Conservation (phyloP, 2,329 filamentous ascomycete species). For the Metarhizium brunneum region DNA sequence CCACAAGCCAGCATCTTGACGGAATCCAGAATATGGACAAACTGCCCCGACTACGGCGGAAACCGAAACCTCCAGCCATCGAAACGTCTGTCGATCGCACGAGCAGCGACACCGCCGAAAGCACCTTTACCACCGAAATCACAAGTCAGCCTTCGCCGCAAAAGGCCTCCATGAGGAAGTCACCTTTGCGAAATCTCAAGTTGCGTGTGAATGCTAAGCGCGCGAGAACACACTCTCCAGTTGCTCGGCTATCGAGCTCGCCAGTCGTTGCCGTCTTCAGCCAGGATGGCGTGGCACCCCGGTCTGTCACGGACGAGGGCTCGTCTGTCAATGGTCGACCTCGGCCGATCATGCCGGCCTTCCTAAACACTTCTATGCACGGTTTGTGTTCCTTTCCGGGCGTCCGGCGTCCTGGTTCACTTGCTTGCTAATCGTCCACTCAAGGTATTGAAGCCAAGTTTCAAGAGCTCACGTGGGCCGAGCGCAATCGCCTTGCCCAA, state of each 20-base stretch:
- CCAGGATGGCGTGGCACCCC: conserved; percentile 24
- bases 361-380: conserved; percentile 26
- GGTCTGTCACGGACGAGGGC: conserved; percentile 12
- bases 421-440: neutral
- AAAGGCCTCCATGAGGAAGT: conserved; percentile 21
- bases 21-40: conserved; percentile 26
- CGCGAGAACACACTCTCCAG: conserved; percentile 32
- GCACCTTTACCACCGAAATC: conserved; percentile 2
- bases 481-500: conserved; percentile 37
- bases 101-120: conserved; percentile 18
- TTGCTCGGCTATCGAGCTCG: conserved; percentile 18
- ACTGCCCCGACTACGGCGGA: conserved; percentile 32
- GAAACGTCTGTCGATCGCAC: conserved; percentile 29
- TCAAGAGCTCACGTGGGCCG: conserved; percentile 43
- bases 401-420: neutral
- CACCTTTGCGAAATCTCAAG: conserved; percentile 35
- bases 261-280: conserved; percentile 23
- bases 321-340: conserved; percentile 4
- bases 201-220: conserved; percentile 38
- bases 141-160: conserved; percentile 8
- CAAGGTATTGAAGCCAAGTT: conserved; percentile 42
- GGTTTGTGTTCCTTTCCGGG: conserved; percentile 19
- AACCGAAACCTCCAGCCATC: conserved; percentile 33
- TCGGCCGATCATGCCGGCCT: conserved; percentile 26
- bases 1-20: neutral